Evolutionary conservation across 768 basidiomycete species (phyloP), one percentile per base, ranked within the genome.

Genomic region (Agaricus bisporus): DNA sequence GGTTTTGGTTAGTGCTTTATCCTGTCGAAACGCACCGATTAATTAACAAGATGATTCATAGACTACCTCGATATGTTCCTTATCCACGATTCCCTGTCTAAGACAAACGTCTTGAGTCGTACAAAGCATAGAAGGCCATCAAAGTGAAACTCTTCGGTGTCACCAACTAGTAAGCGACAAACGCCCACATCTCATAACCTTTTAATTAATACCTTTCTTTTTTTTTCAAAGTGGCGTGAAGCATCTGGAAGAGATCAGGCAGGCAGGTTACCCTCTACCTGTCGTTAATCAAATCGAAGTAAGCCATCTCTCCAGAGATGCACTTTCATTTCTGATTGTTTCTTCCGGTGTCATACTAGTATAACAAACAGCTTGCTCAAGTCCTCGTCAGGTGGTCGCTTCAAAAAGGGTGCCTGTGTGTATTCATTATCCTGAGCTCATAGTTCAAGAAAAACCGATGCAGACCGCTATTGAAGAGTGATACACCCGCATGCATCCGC

Each of bases 321-420:
- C n/a, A n/a, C 11, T 1, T 10, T 14, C 11, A 26, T 11, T 39
- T 17, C 25, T 49, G 17, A 22, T 37, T 41, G 35, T 25, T 17
- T 29, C 29, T 38, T 14, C 5, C 11, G 38, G 15, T 25, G n/a
- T 37, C 55, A 26, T 22, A 49, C 18, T 56, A 88, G 83, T 67
- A 80, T 58, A 68, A 67, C 32, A 78, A 79, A 54, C 78, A 83
- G 43, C 76, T 78, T 6, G 81, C 90, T 14, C 91, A 95, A 61
- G 73, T 94, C 45, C 77, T 95, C 17, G 70, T 95, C 51, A 80
- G 93, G 18, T 95, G 92, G 89, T 92, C 90, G 17, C 69, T 95
- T 39, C 93, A 95, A 65, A 80, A 78, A 62, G 81, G 82, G 85
- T 87, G 58, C 38, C 78, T 68, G 2, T 26, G 5, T 38, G 5